Evolutionary conservation across 768 basidiomycete genomes (phyloP), one percentile per base, ranked within the genome.

Genomic region (Trametes gibbosa): DNA sequence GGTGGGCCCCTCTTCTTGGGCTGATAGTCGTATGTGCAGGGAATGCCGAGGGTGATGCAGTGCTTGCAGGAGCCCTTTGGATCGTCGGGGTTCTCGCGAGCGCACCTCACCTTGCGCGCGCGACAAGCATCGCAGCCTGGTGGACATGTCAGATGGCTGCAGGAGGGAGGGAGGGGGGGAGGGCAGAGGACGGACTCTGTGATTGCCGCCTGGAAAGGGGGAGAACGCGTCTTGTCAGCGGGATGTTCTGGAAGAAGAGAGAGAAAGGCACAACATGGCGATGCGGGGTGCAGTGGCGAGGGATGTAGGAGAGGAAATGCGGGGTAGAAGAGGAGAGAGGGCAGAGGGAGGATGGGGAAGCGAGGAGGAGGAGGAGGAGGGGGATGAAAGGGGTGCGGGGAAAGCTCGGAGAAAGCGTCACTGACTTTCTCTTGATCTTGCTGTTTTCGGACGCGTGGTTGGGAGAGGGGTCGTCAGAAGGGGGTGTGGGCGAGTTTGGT

Each of bases 1-100:
- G 93, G 94, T 3, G 94, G 94, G 0, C 94, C 94, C 56, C 94
- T 79, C 73, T 95, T 95, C 79, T 94, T 94, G 19, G 94, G 94
- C 70, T 91, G 89, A 70, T 95, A 95, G 69, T 92, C 89, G 65
- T 95, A 96, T 0, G 90, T 93, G 72, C 94, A 95, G 5, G 85
- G 82, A 49, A 94, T 89, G 19, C 85, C 87, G 50, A 95, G 83
- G 0, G 87, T 81, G 65, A 88, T 78, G 70, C 92, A 95, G 69
- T 94, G 92, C 70, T 90, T 93, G 87, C 92, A 94, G 8, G 87
- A 79, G 63, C 84, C 84, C 72, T 86, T 88, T 10, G 82, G 77
- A 68, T 90, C 89, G 62, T 90, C 89, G 24, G 85, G 82, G 65
- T 86, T 86, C 68, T 93, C 92, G 62, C 87, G 79, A 6, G 87